phyloP scores from a whole-genome alignment of 2,329 filamentous ascomycete species.

The Cephalotrichum gorgonifer region DNA sequence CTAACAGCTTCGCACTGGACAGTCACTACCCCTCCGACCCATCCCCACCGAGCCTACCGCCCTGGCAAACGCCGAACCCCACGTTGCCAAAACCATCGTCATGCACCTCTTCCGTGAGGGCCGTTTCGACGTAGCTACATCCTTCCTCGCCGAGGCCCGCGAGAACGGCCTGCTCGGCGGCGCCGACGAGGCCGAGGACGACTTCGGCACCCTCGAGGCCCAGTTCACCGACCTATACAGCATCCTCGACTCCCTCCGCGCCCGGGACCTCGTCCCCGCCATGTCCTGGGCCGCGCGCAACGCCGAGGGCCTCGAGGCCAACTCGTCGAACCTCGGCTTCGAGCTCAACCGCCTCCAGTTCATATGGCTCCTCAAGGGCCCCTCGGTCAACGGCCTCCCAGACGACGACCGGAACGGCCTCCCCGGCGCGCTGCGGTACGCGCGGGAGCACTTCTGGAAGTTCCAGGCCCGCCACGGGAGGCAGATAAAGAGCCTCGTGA shows the following conservation, averaged over 20 bases:
- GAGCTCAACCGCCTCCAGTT: slow-evolving; percentile 86
- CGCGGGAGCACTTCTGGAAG: slow-evolving; percentile 57
- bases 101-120: slow-evolving; percentile 96
- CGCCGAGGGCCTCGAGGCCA: slow-evolving; percentile 58
- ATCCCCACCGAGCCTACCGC: slow-evolving; percentile 66
- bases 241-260: slow-evolving; percentile 69
- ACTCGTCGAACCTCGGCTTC: slow-evolving; percentile 90
- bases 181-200: background rate
- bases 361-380: slow-evolving; percentile 72
- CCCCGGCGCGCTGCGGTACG: slow-evolving; percentile 63
- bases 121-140: slow-evolving; percentile 78
- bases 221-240: slow-evolving; percentile 81
- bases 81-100: slow-evolving; percentile 86
- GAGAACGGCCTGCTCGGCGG: background rate
- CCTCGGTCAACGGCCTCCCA: slow-evolving; percentile 41
- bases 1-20: background rate
- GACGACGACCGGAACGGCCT: slow-evolving; percentile 45
- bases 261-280: slow-evolving; percentile 66
- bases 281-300: slow-evolving; percentile 78
- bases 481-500: slow-evolving; percentile 74
- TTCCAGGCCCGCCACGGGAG: slow-evolving; percentile 66
- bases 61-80: slow-evolving; percentile 45
- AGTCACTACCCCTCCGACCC: slow-evolving; percentile 37
- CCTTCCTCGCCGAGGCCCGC: slow-evolving; percentile 64
- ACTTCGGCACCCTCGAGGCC: slow-evolving; percentile 12